These are phyloP conservation scores for Neurospora sp. DNA, from an alignment of 495 filamentous ascomycete genomes.

Conservation along the genomic window DNA sequence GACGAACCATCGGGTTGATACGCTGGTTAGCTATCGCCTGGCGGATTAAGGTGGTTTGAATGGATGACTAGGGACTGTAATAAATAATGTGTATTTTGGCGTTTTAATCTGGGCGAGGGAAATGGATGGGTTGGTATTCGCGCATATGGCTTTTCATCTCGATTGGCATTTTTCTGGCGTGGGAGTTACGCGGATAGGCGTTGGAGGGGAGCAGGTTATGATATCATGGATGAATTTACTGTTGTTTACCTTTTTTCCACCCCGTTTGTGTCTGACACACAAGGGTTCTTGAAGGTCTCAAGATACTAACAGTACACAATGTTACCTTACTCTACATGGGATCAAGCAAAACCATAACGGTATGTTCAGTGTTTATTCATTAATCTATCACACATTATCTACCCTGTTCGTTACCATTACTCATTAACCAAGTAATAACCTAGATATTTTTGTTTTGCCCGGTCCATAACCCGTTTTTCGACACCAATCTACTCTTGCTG, in stretches of 20 bases:
- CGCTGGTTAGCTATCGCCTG: constrained; percentile 80
- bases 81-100: not conserved
- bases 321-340: not conserved
- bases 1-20: constrained; percentile 85
- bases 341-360: not conserved
- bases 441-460: not conserved
- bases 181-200: not conserved
- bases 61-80: not conserved
- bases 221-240: not conserved
- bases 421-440: not conserved
- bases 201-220: not conserved
- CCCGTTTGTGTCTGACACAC: not conserved
- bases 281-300: not conserved
- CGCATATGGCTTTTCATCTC: not conserved
- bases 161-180: not conserved
- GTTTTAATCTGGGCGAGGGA: not conserved
- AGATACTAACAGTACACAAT: not conserved
- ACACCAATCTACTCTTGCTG: not conserved
- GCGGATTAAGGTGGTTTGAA: constrained; percentile 26
- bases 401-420: not conserved
- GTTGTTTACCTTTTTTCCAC: not conserved
- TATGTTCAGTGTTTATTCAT: not conserved
- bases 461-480: not conserved
- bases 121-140: not conserved
- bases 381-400: not conserved